Evolutionary conservation across 768 basidiomycete genomes (phyloP).

Genomic region (Pleurotus djamor): DNA sequence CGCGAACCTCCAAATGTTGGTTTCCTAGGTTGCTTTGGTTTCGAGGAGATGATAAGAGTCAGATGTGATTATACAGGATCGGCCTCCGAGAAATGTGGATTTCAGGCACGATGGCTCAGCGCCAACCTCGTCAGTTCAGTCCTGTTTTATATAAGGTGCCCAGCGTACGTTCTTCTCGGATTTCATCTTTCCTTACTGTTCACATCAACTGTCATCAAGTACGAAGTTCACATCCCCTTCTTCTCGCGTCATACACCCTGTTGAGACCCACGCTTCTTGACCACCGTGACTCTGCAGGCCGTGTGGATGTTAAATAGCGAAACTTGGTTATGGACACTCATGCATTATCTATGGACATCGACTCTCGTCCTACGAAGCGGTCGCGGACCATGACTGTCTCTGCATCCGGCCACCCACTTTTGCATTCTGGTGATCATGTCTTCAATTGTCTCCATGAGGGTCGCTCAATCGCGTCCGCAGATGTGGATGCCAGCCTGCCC

Average conservation of each 20-base stretch:
- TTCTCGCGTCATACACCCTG: neutral
- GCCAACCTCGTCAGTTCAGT: neutral
- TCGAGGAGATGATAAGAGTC: neutral
- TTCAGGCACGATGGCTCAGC: neutral
- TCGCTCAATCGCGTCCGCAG: neutral
- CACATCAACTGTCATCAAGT: conserved; percentile 18
- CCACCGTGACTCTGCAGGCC: neutral
- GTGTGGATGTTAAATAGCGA: neutral
- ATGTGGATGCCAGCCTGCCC: neutral
- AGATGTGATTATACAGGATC: neutral
- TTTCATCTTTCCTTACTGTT: neutral
- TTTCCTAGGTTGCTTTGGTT: neutral
- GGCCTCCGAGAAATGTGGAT: conserved; percentile 1
- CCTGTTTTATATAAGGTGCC: neutral
- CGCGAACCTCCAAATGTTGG: neutral
- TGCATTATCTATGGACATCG: neutral
- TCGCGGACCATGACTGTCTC: neutral
- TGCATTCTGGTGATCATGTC: neutral
- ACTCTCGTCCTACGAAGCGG: neutral
- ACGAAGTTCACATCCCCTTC: conserved; percentile 28
- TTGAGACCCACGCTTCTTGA: neutral
- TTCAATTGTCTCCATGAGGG: neutral
- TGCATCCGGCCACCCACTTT: neutral
- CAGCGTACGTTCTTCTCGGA: neutral
- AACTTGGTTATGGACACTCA: neutral